Conservation (phyloP, 139 green algal species). For the Coelastrella sp. region DNA sequence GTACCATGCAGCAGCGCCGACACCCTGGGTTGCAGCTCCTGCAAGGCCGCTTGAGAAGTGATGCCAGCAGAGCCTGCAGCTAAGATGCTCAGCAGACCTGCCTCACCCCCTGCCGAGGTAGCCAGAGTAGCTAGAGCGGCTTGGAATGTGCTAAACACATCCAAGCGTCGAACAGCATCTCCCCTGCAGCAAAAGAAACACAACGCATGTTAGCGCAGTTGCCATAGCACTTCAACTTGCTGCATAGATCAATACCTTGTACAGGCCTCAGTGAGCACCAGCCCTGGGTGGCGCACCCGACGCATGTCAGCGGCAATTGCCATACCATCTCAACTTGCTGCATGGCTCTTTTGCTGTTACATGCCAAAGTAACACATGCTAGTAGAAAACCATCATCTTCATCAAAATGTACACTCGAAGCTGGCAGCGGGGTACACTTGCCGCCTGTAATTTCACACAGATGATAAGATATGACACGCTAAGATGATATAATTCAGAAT, state of each 20-base stretch:
- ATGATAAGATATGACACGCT: too few relatives aligned
- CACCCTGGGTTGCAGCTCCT: slow-evolving; percentile 11
- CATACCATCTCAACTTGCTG: too few relatives aligned
- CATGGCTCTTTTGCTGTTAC: background rate
- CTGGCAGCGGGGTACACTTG: background rate
- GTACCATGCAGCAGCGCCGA: slow-evolving; percentile 5
- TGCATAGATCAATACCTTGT: too few relatives aligned
- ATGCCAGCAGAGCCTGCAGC: background rate
- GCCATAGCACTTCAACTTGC: too few relatives aligned
- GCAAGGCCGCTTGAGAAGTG: background rate
- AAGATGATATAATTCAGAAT: background rate
- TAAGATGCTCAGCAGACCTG: background rate
- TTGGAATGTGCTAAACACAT: slow-evolving; percentile 16
- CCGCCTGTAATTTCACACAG: background rate
- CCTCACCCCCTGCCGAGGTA: slow-evolving; percentile 19
- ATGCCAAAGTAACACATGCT: background rate
- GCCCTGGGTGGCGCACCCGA: background rate
- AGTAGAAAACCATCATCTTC: background rate
- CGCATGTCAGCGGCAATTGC: too few relatives aligned
- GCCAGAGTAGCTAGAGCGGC: background rate
- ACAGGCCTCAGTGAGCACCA: background rate
- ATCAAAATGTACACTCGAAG: background rate
- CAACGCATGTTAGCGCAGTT: background rate
- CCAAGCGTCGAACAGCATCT: slow-evolving; percentile 35
- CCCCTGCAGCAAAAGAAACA: slow-evolving; percentile 19